Percentiles rank a stretch among this genome's conserved stretches.
These are phyloP conservation scores for Ceratobasidium papillatum DNA, from an alignment of 1,284 basidiomycete genomes.

Conservation along the genomic window DNA sequence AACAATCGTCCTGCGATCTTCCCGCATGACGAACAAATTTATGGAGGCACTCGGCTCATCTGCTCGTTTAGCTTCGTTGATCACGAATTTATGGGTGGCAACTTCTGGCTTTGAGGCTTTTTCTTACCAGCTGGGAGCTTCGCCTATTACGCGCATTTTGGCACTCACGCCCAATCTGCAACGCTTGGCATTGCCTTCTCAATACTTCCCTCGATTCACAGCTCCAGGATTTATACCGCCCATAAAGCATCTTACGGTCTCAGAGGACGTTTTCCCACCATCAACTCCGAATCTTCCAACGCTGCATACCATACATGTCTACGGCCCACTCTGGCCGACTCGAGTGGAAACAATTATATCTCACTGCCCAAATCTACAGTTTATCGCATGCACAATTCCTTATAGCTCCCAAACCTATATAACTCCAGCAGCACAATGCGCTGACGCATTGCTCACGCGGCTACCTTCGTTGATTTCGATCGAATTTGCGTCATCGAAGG, in stretches of 20 bases:
- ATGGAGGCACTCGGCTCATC: slow-evolving; percentile 2
- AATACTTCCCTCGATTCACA: slow-evolving; percentile 28
- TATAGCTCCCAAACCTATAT: slow-evolving; percentile 21
- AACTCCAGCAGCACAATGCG: slow-evolving; percentile 18
- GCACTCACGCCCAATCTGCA: slow-evolving; percentile 21
- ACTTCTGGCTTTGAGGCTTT: neutral
- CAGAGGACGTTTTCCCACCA: slow-evolving; percentile 20
- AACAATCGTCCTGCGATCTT: neutral
- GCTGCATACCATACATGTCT: slow-evolving; percentile 14
- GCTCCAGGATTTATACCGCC: neutral
- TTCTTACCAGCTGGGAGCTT: slow-evolving; percentile 8
- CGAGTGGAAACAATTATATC: slow-evolving; percentile 29
- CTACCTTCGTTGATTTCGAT: slow-evolving; percentile 8
- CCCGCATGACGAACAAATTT: slow-evolving; percentile 27
- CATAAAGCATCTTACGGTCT: slow-evolving; percentile 17
- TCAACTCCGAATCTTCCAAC: slow-evolving; percentile 17
- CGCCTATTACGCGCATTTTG: slow-evolving; percentile 12
- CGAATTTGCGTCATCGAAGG: slow-evolving; percentile 25
- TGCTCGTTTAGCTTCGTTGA: neutral
- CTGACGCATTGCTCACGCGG: neutral
- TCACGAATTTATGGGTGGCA: slow-evolving; percentile 18
- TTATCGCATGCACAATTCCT: slow-evolving; percentile 24
- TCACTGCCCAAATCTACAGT: slow-evolving; percentile 13
- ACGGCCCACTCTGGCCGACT: slow-evolving; percentile 32
- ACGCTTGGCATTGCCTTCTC: slow-evolving; percentile 25